Conservation (phyloP, 768 basidiomycete genomes). For the Serpula lacrymans region DNA sequence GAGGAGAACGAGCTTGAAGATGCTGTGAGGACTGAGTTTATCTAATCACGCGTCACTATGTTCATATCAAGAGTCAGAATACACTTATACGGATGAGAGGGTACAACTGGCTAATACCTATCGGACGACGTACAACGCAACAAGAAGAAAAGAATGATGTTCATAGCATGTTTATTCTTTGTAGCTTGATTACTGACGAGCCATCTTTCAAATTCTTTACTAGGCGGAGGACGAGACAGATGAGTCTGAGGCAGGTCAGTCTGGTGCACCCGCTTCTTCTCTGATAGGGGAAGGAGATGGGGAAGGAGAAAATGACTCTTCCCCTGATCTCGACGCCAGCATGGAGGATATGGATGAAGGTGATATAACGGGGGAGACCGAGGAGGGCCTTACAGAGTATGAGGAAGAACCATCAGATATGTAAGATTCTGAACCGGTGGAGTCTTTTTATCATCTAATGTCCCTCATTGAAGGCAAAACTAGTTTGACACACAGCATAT, state of each 20-base stretch:
- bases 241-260: slow-evolving; percentile 28
- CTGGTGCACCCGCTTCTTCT: slow-evolving; percentile 26
- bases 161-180: slow-evolving; percentile 14
- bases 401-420: slow-evolving; percentile 46
- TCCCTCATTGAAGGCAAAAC: no score
- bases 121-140: slow-evolving; percentile 69
- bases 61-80: slow-evolving; percentile 38
- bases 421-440: slow-evolving; percentile 4
- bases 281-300: slow-evolving; percentile 35
- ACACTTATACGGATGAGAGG: slow-evolving; percentile 62
- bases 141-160: slow-evolving; percentile 87
- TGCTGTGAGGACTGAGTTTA: slow-evolving; percentile 47
- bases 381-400: slow-evolving; percentile 45
- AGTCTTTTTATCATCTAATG: slow-evolving; percentile 4
- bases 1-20: slow-evolving; percentile 83
- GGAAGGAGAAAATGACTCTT: slow-evolving; percentile 40
- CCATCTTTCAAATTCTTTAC: not conserved
- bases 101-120: slow-evolving; percentile 64
- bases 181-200: not conserved
- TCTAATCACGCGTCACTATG: not conserved
- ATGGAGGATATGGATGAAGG: slow-evolving; percentile 41
- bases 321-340: slow-evolving; percentile 33
- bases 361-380: slow-evolving; percentile 39
- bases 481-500: no score
- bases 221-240: slow-evolving; percentile 36